phyloP scores from a whole-genome alignment of 2,329 filamentous ascomycete genomes.

The Aureobasidium leucospermi region DNA sequence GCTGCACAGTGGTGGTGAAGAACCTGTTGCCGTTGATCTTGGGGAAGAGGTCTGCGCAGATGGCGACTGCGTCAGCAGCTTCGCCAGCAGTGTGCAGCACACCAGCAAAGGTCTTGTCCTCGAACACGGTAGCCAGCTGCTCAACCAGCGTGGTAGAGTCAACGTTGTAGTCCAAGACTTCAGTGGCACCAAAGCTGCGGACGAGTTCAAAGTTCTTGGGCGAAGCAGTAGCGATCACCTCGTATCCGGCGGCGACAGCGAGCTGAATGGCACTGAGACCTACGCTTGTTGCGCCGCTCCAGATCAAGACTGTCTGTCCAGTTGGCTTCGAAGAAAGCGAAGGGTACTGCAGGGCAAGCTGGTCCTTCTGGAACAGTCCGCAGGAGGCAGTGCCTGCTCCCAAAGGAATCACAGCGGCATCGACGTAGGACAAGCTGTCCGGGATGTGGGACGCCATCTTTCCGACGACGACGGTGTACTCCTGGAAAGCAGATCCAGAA shows the following conservation, averaged over 20 bases:
- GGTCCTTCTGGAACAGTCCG: constrained; percentile 19
- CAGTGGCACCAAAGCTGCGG: constrained; percentile 37
- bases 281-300: constrained; percentile 45
- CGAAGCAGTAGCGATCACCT: constrained; percentile 39
- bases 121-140: constrained; percentile 15
- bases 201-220: constrained; percentile 38
- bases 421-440: constrained; percentile 29
- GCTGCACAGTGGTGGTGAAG: not conserved
- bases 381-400: constrained; percentile 34
- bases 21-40: constrained; percentile 1
- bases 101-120: constrained; percentile 17
- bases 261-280: constrained; percentile 43
- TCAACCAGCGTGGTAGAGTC: constrained; percentile 28
- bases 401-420: constrained; percentile 36
- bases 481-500: constrained; percentile 23
- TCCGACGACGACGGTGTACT: constrained; percentile 27
- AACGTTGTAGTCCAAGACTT: constrained; percentile 38
- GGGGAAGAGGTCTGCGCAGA: not conserved
- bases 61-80: not conserved
- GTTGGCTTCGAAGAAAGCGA: constrained; percentile 16
- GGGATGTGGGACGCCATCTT: constrained; percentile 33
- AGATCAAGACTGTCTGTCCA: constrained; percentile 37
- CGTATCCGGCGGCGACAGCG: constrained; percentile 36
- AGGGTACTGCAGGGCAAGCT: constrained; percentile 16
- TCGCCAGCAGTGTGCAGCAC: constrained; percentile 14